Evolutionary conservation across 2,329 filamentous ascomycete genomes (phyloP), one percentile per base, ranked within the genome.

Genomic region (Trichoderma semiorbis): DNA sequence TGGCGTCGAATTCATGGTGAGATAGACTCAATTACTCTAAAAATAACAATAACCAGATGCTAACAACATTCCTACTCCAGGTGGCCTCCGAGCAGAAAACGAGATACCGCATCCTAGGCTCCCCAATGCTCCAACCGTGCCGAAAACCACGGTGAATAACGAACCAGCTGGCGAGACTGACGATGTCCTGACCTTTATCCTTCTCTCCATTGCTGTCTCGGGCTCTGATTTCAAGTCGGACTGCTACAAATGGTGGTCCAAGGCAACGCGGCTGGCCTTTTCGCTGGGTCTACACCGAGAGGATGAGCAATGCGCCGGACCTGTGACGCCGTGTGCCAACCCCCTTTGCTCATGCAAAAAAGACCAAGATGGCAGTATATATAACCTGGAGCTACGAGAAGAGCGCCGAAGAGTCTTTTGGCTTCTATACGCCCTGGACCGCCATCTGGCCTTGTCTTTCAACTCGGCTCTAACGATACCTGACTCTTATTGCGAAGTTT

Each of bases 171-270:
- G 79, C 3, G 74, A 76, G 3, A 75, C 83, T 6, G 84, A 85
- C 71, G 83, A 83, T 69, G 83, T 85, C 24, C 75, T 86, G n/a
- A 83, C 83, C 0, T 83, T 84, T 26, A 79, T 83, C 7, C 79
- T 86, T 1, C 77, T 86, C 7, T 81, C 82, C 14, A 83, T 85
- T 34, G 83, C 83, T 0, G 81, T 85, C 5, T 86, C 84, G 0
- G 84, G 83, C 0, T 81, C 84, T 12, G 83, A 85, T 64, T 85
- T 84, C 79, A 86, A 86, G 74, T 81, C 82, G 5, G 85, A 86
- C 72, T 83, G 81, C 72, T 78, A 84, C 67, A 83, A 82, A 71
- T 86, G 84, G 84, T 85, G 82, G 82, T 81, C 80, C 71, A 84
- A 85, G 73, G 81, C 84, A 1, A 75, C 80, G 0, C 74, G 81